Base-by-base conservation (phyloP, 1,284 basidiomycete species). In the Trametes polyzona region DNA sequence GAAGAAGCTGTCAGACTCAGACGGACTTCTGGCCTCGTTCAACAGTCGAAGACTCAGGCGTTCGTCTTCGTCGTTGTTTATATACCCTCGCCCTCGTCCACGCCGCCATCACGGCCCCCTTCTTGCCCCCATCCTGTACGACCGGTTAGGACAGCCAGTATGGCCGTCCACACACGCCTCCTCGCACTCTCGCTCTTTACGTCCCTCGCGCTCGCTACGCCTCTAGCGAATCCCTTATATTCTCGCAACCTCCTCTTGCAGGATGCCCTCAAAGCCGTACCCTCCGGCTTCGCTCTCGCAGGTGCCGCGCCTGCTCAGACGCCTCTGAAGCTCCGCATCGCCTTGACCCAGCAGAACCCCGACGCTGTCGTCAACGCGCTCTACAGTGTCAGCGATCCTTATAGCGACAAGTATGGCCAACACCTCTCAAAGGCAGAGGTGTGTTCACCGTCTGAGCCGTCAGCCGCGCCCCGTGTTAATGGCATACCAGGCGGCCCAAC, bases 401-500 rank as follows among this genome's bases (percentile, higher is more conserved):
- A 62, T 6, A 73, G 67, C 59, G 55, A 64, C 21, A 62, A 63
- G 17, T 73, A 71, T 55, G 68, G 73, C 3, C 60, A 72, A 51
- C 68, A 73, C 47, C 57, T 75, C 32, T 67, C 67, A 12, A 71
- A 73, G 61, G 65, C 67, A 8, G 69, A 74, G 66, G 74, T 74
- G 48, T 24, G 68, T 55, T 37, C 11, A 2, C n/a, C n/a, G n/a
- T n/a, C n/a, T n/a, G n/a, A n/a, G n/a, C n/a, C n/a, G n/a, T n/a
- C n/a, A n/a, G n/a, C n/a, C n/a, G n/a, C n/a, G n/a, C n/a, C n/a
- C n/a, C n/a, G n/a, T n/a, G n/a, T n/a, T n/a, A 21, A 10, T 14
- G 5, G 19, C 30, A 27, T 11, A n/a, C n/a, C n/a, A 79, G 74
- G 74, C 77, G 16, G 74, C 75, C 53, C 63, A 69, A 16, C 75